A percentile compares a stretch with the other conserved stretches of the same genome.
phyloP scores from a whole-genome alignment of 495 filamentous ascomycete genomes.

The Aspergillus nidulans region DNA sequence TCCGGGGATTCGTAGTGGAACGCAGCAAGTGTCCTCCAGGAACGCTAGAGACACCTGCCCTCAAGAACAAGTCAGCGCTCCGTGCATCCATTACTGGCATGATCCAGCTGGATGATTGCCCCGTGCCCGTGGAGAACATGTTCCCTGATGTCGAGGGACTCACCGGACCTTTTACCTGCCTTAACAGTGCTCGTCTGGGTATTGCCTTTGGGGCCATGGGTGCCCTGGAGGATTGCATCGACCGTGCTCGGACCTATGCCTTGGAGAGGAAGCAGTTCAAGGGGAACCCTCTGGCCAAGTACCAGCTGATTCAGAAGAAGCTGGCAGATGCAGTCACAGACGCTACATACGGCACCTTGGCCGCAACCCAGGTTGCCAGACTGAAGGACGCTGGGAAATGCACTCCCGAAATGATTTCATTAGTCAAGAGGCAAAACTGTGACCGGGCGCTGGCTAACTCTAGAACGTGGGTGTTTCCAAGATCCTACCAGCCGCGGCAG shows the following conservation, averaged over 20 bases:
- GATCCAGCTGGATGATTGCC: constrained; percentile 91
- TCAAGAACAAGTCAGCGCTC: constrained; percentile 94
- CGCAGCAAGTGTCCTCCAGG: constrained; percentile 74
- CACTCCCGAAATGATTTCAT: constrained; percentile 95
- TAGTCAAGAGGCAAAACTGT: constrained; percentile 98
- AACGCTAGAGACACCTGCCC: constrained; percentile 82
- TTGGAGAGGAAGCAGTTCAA: constrained; percentile 95
- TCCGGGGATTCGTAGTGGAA: constrained; percentile 90
- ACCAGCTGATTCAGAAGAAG: constrained; percentile 98
- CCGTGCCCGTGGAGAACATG: constrained; percentile 89
- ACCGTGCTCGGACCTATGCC: constrained; percentile 75
- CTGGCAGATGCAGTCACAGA: constrained; percentile 88
- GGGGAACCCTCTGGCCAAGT: constrained; percentile 90
- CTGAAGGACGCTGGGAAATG: constrained; percentile 87
- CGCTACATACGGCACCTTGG: constrained; percentile 81
- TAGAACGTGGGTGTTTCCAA: constrained; percentile 51
- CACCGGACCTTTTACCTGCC: constrained; percentile 83
- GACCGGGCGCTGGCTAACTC: constrained; percentile 81
- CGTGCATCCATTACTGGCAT: constrained; percentile 94
- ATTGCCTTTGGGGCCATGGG: constrained; percentile 94
- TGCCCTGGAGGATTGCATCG: constrained; percentile 85
- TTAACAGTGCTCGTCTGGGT: constrained; percentile 88
- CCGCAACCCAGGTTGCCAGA: constrained; percentile 82
- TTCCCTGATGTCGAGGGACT: constrained; percentile 87
- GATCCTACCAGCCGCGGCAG: background rate